Conservation (phyloP, 129 eudicot genomes). For the Chrysanthemum makinoi region DNA sequence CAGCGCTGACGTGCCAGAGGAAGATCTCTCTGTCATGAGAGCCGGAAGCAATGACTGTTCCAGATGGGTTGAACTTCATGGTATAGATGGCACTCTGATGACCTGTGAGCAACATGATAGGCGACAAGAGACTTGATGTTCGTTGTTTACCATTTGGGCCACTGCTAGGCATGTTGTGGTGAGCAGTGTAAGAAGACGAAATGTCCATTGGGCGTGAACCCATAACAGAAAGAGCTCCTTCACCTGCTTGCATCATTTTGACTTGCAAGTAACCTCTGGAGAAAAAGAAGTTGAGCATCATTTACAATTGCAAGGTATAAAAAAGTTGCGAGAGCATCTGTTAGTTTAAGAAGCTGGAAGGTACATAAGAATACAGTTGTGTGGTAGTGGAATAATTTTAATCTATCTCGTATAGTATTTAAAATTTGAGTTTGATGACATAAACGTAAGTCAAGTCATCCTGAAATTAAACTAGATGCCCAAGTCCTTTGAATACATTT, state of each 20-base stretch:
- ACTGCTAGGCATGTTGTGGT: conserved; percentile 25
- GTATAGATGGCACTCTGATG: conserved; percentile 89
- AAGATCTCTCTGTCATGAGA: conserved; percentile 92
- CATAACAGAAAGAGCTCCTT: conserved; percentile 66
- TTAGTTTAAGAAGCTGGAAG: no score
- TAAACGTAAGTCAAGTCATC: no score
- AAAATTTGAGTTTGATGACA: no score
- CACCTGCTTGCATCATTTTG: conserved; percentile 76
- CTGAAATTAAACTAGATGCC: no score
- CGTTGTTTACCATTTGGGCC: conserved; percentile 68
- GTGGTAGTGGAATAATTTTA: no score
- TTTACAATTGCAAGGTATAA: not conserved
- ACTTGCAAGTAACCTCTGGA: conserved; percentile 10
- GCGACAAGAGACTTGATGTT: conserved; percentile 78
- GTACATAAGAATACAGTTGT: no score
- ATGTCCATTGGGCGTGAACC: conserved; percentile 80
- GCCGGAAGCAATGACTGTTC: conserved; percentile 78
- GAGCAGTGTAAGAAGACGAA: conserved; percentile 34
- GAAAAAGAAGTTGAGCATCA: not conserved
- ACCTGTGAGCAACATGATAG: conserved; percentile 81
- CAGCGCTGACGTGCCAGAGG: conserved; percentile 79
- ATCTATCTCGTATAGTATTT: no score
- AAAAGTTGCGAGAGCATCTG: not conserved
- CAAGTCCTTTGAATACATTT: no score
- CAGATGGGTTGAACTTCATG: conserved; percentile 86